Evolutionary conservation across 2,329 filamentous ascomycete genomes (phyloP).

Genomic region (Coleophoma eucalyptorum): DNA sequence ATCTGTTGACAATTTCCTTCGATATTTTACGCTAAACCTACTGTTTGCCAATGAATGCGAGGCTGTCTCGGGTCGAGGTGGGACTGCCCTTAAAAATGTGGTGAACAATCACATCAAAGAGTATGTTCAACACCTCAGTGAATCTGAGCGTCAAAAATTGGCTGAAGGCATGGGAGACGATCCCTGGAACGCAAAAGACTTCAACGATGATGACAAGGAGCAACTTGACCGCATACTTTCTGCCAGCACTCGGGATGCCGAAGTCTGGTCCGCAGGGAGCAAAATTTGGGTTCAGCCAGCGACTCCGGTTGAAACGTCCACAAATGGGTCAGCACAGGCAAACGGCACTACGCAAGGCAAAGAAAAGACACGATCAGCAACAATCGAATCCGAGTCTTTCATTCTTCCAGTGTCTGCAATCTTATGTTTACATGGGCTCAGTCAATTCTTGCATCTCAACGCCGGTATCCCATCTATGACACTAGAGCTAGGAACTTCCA

Average conservation of each 20-base stretch:
- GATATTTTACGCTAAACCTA: slow-evolving; percentile 79
- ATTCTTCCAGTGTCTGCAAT: slow-evolving; percentile 82
- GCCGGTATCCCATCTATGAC: slow-evolving; percentile 87
- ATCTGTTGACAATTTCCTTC: slow-evolving; percentile 66
- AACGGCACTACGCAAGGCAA: slow-evolving; percentile 34
- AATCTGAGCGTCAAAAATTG: slow-evolving; percentile 69
- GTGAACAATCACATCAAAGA: slow-evolving; percentile 81
- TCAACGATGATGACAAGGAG: slow-evolving; percentile 56
- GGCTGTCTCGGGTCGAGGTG: slow-evolving; percentile 75
- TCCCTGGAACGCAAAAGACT: slow-evolving; percentile 76
- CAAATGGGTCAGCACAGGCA: slow-evolving; percentile 32
- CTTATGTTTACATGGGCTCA: slow-evolving; percentile 75
- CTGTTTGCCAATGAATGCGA: slow-evolving; percentile 86
- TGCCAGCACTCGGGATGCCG: slow-evolving; percentile 67
- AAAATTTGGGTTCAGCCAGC: slow-evolving; percentile 50
- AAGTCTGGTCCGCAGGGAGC: slow-evolving; percentile 59
- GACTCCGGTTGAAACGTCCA: slow-evolving; percentile 4
- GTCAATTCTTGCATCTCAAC: slow-evolving; percentile 78
- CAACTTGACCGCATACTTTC: slow-evolving; percentile 63
- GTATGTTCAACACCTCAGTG: slow-evolving; percentile 69
- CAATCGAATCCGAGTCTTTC: slow-evolving; percentile 81
- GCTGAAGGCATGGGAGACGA: slow-evolving; percentile 77
- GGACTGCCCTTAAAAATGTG: slow-evolving; percentile 70
- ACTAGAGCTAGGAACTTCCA: slow-evolving; percentile 70
- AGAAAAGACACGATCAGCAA: slow-evolving; percentile 65